Base-by-base conservation (phyloP, 805 yeast species). In the Starmerella riodocensis region DNA sequence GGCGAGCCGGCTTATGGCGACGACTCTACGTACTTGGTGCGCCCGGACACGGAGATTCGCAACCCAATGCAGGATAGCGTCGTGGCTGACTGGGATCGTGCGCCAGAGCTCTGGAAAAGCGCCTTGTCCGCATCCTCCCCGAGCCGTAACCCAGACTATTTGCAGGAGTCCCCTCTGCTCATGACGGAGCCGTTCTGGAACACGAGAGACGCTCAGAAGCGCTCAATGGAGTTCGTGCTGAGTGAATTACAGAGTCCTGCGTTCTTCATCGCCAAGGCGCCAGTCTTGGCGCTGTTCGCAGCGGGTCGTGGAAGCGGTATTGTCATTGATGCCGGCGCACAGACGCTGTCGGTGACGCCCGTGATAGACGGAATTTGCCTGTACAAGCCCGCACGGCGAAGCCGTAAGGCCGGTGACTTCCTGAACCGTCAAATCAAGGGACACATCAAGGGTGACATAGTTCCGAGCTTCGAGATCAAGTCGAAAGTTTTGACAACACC, bases 161-260 rank as follows among this genome's bases (percentile, higher is more conserved):
- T 73, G 38, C 55, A 56, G 16, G 83, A 78, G 43, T 81, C 76
- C 55, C 95, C 96, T 6, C 64, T 83, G 23, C 60, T 86, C 39
- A 57, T 84, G 31, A 85, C 94, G 1, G 95, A 86, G 62, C 86
- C 93, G 2, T 76, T 82, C 11, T 81, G 94, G 94, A 77, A 82
- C 43, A 64, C 78, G 3, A 70, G 66, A 18, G 69, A 62, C 31
- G 78, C 81, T 56, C 74, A 88, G 49, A 67, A 65, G 40, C 75
- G 73, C 50, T 70, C 85, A 6, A 64, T 86, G 53, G 93, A 85
- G 58, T 65, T 73, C 1, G 67, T 79, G 30, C 67, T 80, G 43
- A 94, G 84, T 54, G 61, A 66, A 12, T 68, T 77, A 54, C 66
- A 73, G 27, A 78, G 77, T 49, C 86, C 91, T 28, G 96, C 93